These are phyloP conservation scores for Scortechinia acanthostroma DNA, from an alignment of 2,329 filamentous ascomycete genomes.

Conservation along the genomic window DNA sequence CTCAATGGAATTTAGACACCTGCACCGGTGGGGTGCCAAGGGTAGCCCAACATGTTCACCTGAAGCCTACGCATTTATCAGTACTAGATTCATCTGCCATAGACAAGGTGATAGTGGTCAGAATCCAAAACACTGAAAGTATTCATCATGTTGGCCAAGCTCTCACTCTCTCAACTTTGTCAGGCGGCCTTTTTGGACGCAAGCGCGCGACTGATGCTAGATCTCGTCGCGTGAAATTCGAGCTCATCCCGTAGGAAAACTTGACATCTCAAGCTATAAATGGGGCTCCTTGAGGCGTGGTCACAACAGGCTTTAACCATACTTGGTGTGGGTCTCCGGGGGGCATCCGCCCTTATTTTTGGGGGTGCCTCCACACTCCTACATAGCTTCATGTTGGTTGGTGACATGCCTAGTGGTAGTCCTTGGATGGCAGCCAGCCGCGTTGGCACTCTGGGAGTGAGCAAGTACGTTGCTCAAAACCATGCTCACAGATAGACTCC, in stretches of 20 bases:
- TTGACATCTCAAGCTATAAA: slow-evolving; percentile 13
- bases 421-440: background rate
- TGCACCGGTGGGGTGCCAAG: too few relatives aligned
- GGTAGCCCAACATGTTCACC: too few relatives aligned
- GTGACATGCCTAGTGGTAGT: background rate
- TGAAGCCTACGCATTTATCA: too few relatives aligned
- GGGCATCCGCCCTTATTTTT: slow-evolving; percentile 11
- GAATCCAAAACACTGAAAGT: slow-evolving; percentile 20
- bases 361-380: slow-evolving; percentile 7
- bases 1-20: too few relatives aligned
- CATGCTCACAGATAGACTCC: too few relatives aligned
- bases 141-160: slow-evolving; percentile 20
- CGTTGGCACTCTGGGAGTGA: too few relatives aligned
- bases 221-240: slow-evolving; percentile 7
- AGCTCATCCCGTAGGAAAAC: slow-evolving; percentile 8
- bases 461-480: too few relatives aligned
- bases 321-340: slow-evolving; percentile 10
- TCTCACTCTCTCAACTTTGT: slow-evolving; percentile 20
- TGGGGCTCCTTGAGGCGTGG: slow-evolving; percentile 11
- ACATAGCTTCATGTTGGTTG: background rate
- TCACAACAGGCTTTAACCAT: slow-evolving; percentile 13
- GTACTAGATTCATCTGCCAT: too few relatives aligned
- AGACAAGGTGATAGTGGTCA: slow-evolving; percentile 20
- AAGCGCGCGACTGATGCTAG: slow-evolving; percentile 13
- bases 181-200: slow-evolving; percentile 16